Conservation (phyloP, 1,139 yeast species). For the Hemisphaericaspora xylanilytica region DNA sequence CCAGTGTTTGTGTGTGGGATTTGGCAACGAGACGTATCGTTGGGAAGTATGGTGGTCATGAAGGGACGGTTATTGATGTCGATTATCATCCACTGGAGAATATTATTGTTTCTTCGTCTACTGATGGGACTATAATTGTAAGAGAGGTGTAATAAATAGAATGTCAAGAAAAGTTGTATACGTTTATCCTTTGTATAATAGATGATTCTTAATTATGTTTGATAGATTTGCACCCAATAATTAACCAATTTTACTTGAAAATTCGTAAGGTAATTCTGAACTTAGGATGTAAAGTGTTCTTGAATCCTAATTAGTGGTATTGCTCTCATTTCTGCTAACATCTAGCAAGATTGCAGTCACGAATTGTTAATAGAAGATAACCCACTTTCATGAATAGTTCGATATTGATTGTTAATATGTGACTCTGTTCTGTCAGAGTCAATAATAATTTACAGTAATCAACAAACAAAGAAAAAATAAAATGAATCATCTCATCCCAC, state of each 20-base stretch:
- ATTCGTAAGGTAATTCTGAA: background rate
- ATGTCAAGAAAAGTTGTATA: too few relatives aligned
- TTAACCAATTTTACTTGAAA: background rate
- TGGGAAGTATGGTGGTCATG: slow-evolving; percentile 57
- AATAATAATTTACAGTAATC: background rate
- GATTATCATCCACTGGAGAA: slow-evolving; percentile 42
- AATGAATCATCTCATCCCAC: slow-evolving; percentile 1
- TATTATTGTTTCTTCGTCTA: slow-evolving; percentile 44
- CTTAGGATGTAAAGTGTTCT: too few relatives aligned
- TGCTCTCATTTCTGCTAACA: too few relatives aligned
- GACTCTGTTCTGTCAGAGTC: too few relatives aligned
- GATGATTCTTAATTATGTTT: too few relatives aligned
- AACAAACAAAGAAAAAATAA: background rate
- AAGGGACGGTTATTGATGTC: slow-evolving; percentile 60
- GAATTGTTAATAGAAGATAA: too few relatives aligned
- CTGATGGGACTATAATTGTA: slow-evolving; percentile 50
- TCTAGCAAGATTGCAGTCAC: too few relatives aligned
- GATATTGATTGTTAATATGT: too few relatives aligned
- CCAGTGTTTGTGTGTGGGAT: slow-evolving; percentile 61
- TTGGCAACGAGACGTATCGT: slow-evolving; percentile 46
- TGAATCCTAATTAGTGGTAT: too few relatives aligned
- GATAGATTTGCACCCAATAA: background rate
- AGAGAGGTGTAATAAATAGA: slow-evolving; percentile 25
- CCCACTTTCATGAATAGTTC: too few relatives aligned
- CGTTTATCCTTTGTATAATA: too few relatives aligned